Conservation (phyloP, 106 monocot species). For the Allium fistulosum region DNA sequence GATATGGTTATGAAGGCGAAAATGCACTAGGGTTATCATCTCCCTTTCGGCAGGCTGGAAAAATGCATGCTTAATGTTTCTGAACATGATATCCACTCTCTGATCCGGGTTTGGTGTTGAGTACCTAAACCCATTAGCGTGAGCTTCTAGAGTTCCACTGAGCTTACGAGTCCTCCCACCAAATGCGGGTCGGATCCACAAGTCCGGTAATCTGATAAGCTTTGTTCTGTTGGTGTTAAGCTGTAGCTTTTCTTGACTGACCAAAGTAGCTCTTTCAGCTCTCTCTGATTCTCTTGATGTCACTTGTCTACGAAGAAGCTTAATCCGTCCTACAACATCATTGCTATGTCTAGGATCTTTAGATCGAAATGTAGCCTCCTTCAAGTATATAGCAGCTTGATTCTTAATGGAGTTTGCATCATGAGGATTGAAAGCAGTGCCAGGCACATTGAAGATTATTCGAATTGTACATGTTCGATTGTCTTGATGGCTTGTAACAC, state of each 20-base stretch:
- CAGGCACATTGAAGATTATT: constrained; percentile 93
- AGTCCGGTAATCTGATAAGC: constrained; percentile 51
- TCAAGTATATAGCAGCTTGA: constrained; percentile 72
- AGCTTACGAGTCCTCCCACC: constrained; percentile 88
- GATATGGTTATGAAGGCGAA: constrained; percentile 95
- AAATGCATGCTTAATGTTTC: constrained; percentile 93
- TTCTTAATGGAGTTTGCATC: constrained; percentile 64
- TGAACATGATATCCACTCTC: constrained; percentile 79
- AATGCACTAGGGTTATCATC: constrained; percentile 93
- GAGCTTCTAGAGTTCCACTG: constrained; percentile 73
- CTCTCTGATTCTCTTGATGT: constrained; percentile 94
- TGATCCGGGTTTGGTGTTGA: constrained; percentile 81
- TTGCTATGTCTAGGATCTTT: constrained; percentile 85
- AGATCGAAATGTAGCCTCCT: constrained; percentile 82
- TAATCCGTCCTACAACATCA: constrained; percentile 81
- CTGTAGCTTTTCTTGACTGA: constrained; percentile 91
- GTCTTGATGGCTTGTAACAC: constrained; percentile 80
- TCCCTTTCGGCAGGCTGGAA: constrained; percentile 97
- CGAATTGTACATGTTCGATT: constrained; percentile 86
- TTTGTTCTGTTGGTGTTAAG: constrained; percentile 60
- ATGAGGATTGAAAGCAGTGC: constrained; percentile 76
- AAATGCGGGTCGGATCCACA: constrained; percentile 85
- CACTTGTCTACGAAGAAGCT: constrained; percentile 75
- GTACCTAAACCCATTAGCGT: constrained; percentile 67
- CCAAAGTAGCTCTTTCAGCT: constrained; percentile 92